phyloP scores from a whole-genome alignment of 2,329 filamentous ascomycete genomes.

The Monilinia laxa region DNA sequence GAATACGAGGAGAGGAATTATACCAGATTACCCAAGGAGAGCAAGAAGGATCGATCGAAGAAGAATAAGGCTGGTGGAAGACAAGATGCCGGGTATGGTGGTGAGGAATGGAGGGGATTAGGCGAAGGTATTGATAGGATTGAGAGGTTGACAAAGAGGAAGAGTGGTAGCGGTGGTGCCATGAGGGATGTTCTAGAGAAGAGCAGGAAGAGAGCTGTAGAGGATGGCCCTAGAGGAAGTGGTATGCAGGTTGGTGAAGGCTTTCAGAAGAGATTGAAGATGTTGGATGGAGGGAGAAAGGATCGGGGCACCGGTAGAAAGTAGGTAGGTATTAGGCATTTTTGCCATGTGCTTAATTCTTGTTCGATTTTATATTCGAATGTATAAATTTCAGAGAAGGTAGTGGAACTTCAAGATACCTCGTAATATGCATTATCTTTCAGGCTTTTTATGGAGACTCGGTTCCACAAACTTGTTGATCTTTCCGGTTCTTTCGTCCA shows the following conservation, averaged over 20 bases:
- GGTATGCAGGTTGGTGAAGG: conserved; percentile 69
- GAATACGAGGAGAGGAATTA: conserved; percentile 95
- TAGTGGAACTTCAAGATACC: not conserved
- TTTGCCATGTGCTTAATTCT: not conserved
- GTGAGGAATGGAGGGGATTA: conserved; percentile 88
- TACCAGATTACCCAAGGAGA: conserved; percentile 77
- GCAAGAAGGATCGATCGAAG: conserved; percentile 83
- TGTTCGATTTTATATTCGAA: not conserved
- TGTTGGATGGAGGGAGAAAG: conserved; percentile 44
- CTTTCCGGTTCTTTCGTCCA: not conserved
- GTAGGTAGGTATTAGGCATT: not conserved
- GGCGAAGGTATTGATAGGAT: conserved; percentile 86
- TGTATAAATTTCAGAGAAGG: not conserved
- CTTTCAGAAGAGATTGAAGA: conserved; percentile 69
- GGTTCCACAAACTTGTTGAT: not conserved
- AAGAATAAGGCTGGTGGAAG: conserved; percentile 45
- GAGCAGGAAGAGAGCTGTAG: conserved; percentile 77
- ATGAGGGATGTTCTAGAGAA: conserved; percentile 64
- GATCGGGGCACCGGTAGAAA: conserved; percentile 39
- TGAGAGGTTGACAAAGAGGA: conserved; percentile 74
- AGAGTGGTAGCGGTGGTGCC: conserved; percentile 51
- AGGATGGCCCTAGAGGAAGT: conserved; percentile 70
- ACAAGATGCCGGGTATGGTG: conserved; percentile 67
- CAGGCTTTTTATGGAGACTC: not conserved
- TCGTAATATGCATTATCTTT: not conserved